Evolutionary conservation across 495 filamentous ascomycete species (phyloP), one percentile per base, ranked within the genome.

Genomic region (Hypoxylon subgilvum): DNA sequence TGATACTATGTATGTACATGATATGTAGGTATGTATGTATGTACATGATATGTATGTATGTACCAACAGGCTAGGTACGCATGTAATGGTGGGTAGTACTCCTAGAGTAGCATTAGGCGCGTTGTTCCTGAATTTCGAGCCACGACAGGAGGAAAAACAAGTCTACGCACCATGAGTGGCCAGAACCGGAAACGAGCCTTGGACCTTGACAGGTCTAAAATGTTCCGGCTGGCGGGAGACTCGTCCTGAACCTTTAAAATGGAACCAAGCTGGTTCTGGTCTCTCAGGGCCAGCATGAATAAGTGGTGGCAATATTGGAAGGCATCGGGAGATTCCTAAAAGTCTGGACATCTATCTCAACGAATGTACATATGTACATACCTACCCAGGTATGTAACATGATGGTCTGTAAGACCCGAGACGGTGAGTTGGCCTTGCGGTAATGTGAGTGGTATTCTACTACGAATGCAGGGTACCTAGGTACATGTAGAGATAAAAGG

Each of bases 61-160:
- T 6, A 35, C 31, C 31, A 35, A 13, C 9, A 13, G 31, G 3
- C 12, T 3, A 35, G 31, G 4, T 12, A 35, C 3, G 47, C 40
- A 39, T 49, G 41, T 48, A 51, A 56, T 63, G 60, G 31, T 64
- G 32, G 21, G 46, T 50, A n/a, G 23, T 39, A 43, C 1, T 44
- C 17, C 44, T 10, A 51, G 54, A 59, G 61, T 64, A 27, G 25
- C 54, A 59, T 59, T 48, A 54, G 54, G 61, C 61, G 49, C 61
- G 54, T 36, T 45, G 61, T 64, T 59, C 61, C 61, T 64, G 61
- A 57, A 49, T 63, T 50, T 56, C 27, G 42, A 49, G 40, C 48
- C 60, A 57, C 21, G 30, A 46, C 47, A 57, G 23, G 36, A 38
- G 53, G 28, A 13, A 57, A 38, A 57, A 52, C 48, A 40, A 30